phyloP scores from a whole-genome alignment of 345 rosid species.

The Kernera saxatilis region DNA sequence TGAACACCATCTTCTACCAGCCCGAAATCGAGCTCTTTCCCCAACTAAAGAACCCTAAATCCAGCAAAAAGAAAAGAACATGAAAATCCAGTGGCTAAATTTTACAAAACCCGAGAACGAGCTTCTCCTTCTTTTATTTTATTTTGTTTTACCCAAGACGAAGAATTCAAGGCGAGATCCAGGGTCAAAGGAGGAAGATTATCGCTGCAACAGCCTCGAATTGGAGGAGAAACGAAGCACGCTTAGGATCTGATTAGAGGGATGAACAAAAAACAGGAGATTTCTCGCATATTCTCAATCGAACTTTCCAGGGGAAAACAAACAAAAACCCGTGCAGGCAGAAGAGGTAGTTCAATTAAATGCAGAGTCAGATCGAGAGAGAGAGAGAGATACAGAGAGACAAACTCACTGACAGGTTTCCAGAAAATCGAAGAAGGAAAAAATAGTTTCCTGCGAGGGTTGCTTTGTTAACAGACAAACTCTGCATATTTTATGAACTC shows the following conservation, averaged over 20 bases:
- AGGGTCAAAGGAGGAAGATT: conserved; percentile 1
- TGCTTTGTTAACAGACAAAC: conserved; percentile 28
- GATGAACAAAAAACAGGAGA: conserved; percentile 5
- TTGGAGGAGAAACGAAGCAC: background rate
- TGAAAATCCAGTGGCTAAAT: background rate
- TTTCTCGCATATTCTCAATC: conserved; percentile 10
- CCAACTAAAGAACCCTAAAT: conserved; percentile 2
- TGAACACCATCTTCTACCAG: conserved; percentile 57
- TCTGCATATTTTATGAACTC: conserved; percentile 4
- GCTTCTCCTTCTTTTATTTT: background rate
- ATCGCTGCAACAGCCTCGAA: background rate
- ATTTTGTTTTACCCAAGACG: background rate
- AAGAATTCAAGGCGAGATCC: conserved; percentile 18
- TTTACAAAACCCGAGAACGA: background rate
- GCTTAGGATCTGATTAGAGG: conserved; percentile 9
- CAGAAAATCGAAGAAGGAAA: conserved; percentile 8
- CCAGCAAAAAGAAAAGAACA: background rate
- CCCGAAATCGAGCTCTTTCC: conserved; percentile 25
- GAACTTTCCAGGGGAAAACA: conserved; percentile 22
- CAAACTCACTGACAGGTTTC: conserved; percentile 27
- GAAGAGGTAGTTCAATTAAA: conserved; percentile 22
- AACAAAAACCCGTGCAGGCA: conserved; percentile 22
- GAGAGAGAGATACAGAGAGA: conserved; percentile 4
- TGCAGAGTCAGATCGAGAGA: conserved; percentile 29
- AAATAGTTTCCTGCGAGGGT: conserved; percentile 5